Evolutionary conservation across 75 land plant genomes (phyloP), one percentile per base, ranked within the genome.

Genomic region (Chamaecyparis obtusa): DNA sequence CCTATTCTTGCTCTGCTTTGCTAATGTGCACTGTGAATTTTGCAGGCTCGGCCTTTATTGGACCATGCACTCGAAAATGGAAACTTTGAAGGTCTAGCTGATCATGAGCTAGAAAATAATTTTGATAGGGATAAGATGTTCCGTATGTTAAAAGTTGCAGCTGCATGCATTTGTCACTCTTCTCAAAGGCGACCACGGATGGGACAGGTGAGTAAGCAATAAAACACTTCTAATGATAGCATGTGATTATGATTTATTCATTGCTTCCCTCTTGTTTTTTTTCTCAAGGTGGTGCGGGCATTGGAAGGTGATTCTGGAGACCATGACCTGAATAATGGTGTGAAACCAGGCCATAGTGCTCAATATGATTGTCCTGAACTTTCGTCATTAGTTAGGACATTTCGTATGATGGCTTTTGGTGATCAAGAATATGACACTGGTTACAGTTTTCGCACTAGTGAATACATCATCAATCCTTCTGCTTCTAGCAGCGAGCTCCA

Each of bases 91-190:
- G 86, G 49, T 5, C 74, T 97, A 57, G 93, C 87, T 54, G 99
- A 97, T 87, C 93, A 96, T 55, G 90, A 86, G 81, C 94, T 97
- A 60, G 90, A 90, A 48, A 86, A 81, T 24, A 88, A 93, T 77
- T 97, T 91, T 74, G 91, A 92, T 67, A 87, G 87, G 17, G 67
- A 82, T 56, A 95, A 97, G 87, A 92, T 96, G 95, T 92, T 97
- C 60, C 89, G 93, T 4, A 93, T 97, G 92, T 90, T 93, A 85
- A 95, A 94, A 88, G 94, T 93, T 81, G 97, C 98, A 86, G 99
- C 95, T 13, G 99, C 97, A 44, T 97, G 99, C 81, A 89, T 97
- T 39, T 91, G 97, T n/a, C 98, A 97, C 87, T 97, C 95, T 57
- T 92, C 99, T 44, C 49, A 91, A 32, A 94, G 87, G 89, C 93